Evolutionary conservation across 805 yeast species (phyloP), one percentile per base, ranked within the genome.

Genomic region (Metschnikowia noctiluminum): DNA sequence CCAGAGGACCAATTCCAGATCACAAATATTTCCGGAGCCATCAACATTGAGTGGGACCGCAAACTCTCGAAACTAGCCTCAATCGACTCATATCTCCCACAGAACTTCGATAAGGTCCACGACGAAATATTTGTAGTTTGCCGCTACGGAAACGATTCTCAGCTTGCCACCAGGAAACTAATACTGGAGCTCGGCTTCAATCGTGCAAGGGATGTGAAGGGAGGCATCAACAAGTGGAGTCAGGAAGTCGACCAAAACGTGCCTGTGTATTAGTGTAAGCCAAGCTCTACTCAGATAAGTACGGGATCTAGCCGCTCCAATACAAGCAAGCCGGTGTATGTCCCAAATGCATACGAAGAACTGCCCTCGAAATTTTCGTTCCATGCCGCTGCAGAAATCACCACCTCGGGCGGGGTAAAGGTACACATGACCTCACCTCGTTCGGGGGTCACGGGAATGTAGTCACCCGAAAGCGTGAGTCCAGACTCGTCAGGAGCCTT

Each of bases 61-160:
- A 60, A 80, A 16, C 68, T 73, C 48, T 38, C 49, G 14, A 41
- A 49, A 35, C 28, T 52, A 7, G 65, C 63, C 10, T 45, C 48
- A 12, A 51, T 64, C 15, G 61, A 60, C 34, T 48, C 51, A 5
- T 49, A 49, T 28, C 48, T 70, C 1, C 68, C 59, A 1, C 31
- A 28, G 6, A 50, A 26, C 7, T 59, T 63, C 41, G 52, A 57
- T 42, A 60, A 58, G 30, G 58, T 55, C 15, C 42, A 53, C 3
- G 65, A 59, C 48, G 56, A 54, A 4, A 63, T 87, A 0, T 77
- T 74, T 47, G 86, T 89, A 0, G 72, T 92, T 15, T 94, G 99
- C 65, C 75, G 97, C 31, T 83, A 76, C 61, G 99, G 99, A 9
- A 90, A 89, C 63, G 98, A 94, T 62, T 91, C 98, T 0, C 90